These are phyloP conservation scores for Rhododendron simsii DNA, from an alignment of 148 eudicot genomes.

Conservation along the genomic window DNA sequence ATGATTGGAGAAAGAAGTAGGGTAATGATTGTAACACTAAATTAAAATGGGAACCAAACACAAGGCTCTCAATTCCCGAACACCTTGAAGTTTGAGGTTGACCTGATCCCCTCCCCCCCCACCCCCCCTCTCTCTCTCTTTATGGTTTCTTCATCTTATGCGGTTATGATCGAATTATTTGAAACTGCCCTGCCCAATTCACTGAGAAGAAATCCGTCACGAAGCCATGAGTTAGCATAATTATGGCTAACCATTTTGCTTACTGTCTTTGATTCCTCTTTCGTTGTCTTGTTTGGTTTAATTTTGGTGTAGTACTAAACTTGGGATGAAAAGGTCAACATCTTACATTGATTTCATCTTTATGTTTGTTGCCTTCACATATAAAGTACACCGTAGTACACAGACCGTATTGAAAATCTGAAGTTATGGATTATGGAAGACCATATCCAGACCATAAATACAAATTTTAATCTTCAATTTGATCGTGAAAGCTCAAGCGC, in stretches of 20 bases:
- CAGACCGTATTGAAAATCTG: neutral
- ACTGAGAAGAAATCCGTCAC: conserved; percentile 60
- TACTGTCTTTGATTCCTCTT: neutral
- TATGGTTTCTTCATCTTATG: no score
- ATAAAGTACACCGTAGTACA: neutral
- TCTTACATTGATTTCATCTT: neutral
- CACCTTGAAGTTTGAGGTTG: no score
- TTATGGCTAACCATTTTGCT: neutral
- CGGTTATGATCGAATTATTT: conserved; percentile 33
- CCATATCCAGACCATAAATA: neutral
- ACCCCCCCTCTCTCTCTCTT: no score
- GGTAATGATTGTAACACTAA: no score
- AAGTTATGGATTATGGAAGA: neutral
- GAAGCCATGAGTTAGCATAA: conserved; percentile 68
- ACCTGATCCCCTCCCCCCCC: no score
- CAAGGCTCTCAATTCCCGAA: no score
- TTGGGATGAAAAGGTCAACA: neutral
- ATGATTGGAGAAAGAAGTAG: no score
- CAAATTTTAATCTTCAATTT: neutral
- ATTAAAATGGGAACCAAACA: no score
- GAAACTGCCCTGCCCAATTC: conserved; percentile 74
- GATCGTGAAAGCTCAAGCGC: neutral
- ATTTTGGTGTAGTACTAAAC: neutral
- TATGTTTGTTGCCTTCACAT: neutral
- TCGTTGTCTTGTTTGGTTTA: neutral